Percentiles rank a stretch among this genome's conserved stretches.
Conservation (phyloP, 257 asterid species). For the Solanum microdontum region DNA sequence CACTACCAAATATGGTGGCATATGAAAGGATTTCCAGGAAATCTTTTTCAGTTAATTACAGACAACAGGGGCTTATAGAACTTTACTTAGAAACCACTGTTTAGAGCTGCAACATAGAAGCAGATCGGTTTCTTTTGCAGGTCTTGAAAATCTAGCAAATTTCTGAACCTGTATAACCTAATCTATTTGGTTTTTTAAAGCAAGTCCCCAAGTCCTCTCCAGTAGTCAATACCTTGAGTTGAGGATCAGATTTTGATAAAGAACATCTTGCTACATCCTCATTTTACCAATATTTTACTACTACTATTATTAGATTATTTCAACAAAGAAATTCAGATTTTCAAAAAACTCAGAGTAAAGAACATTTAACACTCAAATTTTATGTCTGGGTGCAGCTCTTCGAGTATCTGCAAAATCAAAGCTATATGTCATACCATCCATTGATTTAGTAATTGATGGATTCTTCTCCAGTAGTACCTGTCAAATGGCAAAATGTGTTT, state of each 20-base stretch:
- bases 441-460: constrained; percentile 47
- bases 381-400: neutral
- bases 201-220: neutral
- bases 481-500: constrained; percentile 14
- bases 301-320: neutral
- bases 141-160: neutral
- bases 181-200: neutral
- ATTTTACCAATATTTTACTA: neutral
- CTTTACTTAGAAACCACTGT: neutral
- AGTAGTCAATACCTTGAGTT: neutral
- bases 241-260: neutral
- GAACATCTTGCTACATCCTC: neutral
- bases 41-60: neutral
- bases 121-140: neutral
- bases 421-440: constrained; percentile 36
- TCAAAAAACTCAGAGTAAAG: neutral
- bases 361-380: neutral
- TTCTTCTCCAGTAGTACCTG: constrained; percentile 77
- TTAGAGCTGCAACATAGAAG: neutral
- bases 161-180: neutral
- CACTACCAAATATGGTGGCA: neutral
- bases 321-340: neutral
- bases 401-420: neutral
- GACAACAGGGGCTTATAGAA: neutral
- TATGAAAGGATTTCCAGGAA: neutral